A percentile compares a stretch with the other conserved stretches of the same genome.
These are phyloP conservation scores for Elsinoe ampelina DNA, from an alignment of 2,329 filamentous ascomycete species.

Conservation along the genomic window DNA sequence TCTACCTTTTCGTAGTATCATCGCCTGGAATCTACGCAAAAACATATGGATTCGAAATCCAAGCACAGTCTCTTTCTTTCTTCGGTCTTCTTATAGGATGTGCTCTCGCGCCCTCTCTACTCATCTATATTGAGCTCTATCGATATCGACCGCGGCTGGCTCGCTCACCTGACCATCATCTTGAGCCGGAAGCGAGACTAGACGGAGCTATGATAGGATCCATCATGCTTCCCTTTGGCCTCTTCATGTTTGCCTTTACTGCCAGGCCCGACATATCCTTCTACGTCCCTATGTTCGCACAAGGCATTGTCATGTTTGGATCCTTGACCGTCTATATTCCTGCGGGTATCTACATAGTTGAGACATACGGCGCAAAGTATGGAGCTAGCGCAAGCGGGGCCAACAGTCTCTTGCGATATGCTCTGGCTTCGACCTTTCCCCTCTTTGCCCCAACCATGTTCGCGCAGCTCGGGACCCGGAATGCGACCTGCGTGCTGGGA, in stretches of 20 bases:
- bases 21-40: conserved; percentile 6
- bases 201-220: conserved; percentile 43
- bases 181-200: conserved; percentile 42
- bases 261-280: conserved; percentile 19
- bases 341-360: conserved; percentile 27
- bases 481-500: conserved; percentile 29
- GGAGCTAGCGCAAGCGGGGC: conserved; percentile 26
- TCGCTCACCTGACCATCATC: conserved; percentile 31
- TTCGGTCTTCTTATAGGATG: conserved; percentile 17
- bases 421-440: conserved; percentile 25
- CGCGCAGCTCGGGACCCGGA: conserved; percentile 26
- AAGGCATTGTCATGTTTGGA: conserved; percentile 22
- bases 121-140: conserved; percentile 40
- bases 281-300: conserved; percentile 12
- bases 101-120: conserved; percentile 35
- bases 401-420: conserved; percentile 24
- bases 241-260: conserved; percentile 38
- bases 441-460: conserved; percentile 31
- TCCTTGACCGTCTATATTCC: conserved; percentile 26
- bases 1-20: conserved; percentile 12
- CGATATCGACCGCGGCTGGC: conserved; percentile 40
- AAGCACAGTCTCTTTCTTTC: conserved; percentile 27
- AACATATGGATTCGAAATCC: conserved; percentile 2
- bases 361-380: conserved; percentile 27
- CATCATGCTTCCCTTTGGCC: conserved; percentile 39